Evolutionary conservation across 139 green algal genomes (phyloP).

Genomic region (Chlamydomonas sp.): DNA sequence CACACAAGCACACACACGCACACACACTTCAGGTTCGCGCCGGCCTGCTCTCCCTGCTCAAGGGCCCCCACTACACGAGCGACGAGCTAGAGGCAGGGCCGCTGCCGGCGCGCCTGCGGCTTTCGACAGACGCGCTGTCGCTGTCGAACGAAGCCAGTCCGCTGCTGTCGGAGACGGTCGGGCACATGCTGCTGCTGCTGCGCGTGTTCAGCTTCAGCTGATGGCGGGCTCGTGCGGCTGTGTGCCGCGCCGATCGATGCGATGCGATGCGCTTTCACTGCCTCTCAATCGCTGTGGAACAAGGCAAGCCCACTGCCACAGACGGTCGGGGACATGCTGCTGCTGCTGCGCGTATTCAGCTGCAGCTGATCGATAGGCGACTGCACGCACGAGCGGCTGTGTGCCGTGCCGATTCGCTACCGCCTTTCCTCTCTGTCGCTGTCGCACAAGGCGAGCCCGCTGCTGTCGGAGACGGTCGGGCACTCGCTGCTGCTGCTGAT

Average conservation of each 20-base stretch:
- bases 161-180: conserved; percentile 9
- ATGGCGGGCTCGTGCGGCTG: not conserved
- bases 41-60: conserved; percentile 34
- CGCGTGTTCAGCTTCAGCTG: conserved; percentile 20
- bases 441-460: not conserved
- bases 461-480: conserved; percentile 10
- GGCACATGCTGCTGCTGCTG: conserved; percentile 14
- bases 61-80: not conserved
- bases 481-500: conserved; percentile 10
- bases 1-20: too few relatives aligned
- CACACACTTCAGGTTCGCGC: conserved; percentile 41
- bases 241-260: too few relatives aligned
- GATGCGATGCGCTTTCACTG: too few relatives aligned
- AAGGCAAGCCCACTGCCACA: conserved; percentile 14
- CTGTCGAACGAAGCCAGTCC: not conserved
- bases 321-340: not conserved
- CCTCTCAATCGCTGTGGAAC: not conserved
- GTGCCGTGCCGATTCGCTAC: too few relatives aligned
- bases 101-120: not conserved
- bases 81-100: conserved; percentile 10
- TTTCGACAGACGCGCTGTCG: conserved; percentile 1
- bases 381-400: not conserved
- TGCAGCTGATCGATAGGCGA: not conserved
- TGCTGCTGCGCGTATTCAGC: not conserved
- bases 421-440: conserved; percentile 6